Evolutionary conservation across 306 rosid genomes (phyloP), one percentile per base, ranked within the genome.

Genomic region (Biancaea sappan): DNA sequence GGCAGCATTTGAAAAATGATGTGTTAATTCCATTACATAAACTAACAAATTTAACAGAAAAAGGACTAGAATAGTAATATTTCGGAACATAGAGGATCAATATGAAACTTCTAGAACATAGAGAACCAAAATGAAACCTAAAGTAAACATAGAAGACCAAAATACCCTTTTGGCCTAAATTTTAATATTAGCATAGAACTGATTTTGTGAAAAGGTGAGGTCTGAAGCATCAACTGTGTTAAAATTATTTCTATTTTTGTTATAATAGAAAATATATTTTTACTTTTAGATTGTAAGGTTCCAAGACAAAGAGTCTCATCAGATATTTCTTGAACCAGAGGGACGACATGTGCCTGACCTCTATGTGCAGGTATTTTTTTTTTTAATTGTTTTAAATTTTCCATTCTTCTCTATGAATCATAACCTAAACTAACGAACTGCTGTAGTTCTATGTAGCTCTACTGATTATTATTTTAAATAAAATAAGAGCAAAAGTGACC

Each of bases 251-350:
- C 38, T 43, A 51, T 52, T 43, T 47, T 73, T 59, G 59, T 56
- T 37, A 66, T 76, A 34, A 77, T 47, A 21, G 40, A 7, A 34
- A 74, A 75, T 75, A 31, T 66, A n/a, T 57, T 25, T 75, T 59
- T 19, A 57, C 44, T 18, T 62, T 46, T 83, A 94, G 98, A 91
- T 91, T 75, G 97, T 94, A 47, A 86, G 97, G 74, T 94, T 94
- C 73, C 80, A 89, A 84, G 98, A 94, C 77, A 94, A 89, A 61
- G 98, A 94, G 77, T 94, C 98, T 12, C 98, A 94, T 85, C 97
- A 91, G 77, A 83, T 94, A 66, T 94, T 94, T 88, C 98, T 94
- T 87, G 98, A 94, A 82, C 98, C 98, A 5, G 98, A 94, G 89
- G 98, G 97, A 64, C 88, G 98, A 32, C 71, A 75, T 78, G 96